A percentile compares a stretch with the other conserved stretches of the same genome.
These are phyloP conservation scores for Fagopyrum tataricum DNA, from an alignment of 148 eudicot species.

Conservation along the genomic window DNA sequence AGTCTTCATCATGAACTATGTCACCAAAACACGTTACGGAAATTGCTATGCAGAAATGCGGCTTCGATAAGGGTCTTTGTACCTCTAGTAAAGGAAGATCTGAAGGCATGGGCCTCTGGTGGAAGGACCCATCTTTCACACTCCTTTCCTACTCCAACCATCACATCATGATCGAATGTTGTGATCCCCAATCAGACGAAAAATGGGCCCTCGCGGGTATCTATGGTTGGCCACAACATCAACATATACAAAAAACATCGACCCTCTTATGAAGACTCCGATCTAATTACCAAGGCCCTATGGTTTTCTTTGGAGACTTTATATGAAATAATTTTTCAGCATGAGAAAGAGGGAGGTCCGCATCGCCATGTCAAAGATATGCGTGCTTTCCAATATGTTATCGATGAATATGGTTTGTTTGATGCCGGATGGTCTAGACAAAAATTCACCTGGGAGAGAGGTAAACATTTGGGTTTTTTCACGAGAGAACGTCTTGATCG, in stretches of 20 bases:
- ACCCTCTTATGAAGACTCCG: neutral
- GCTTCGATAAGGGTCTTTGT: neutral
- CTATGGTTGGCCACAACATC: neutral
- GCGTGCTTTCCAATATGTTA: neutral
- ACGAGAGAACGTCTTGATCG: neutral
- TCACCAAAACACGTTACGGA: neutral
- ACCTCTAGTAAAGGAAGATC: neutral
- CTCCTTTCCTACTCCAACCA: neutral
- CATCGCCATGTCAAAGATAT: neutral
- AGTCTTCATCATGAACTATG: neutral
- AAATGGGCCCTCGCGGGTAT: neutral
- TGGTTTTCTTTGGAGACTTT: neutral
- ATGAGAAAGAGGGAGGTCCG: neutral
- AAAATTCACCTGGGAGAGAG: neutral
- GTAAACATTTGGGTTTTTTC: neutral
- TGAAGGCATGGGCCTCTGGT: neutral
- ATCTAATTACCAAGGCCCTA: neutral
- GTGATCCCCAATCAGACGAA: neutral
- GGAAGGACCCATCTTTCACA: neutral
- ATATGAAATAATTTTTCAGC: neutral
- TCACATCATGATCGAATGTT: neutral
- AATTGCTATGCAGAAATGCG: neutral
- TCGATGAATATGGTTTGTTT: neutral
- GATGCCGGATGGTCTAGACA: neutral
- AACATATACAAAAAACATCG: neutral